Evolutionary conservation across 1,284 basidiomycete species (phyloP).

Genomic region (Malassezia brasiliensis): DNA sequence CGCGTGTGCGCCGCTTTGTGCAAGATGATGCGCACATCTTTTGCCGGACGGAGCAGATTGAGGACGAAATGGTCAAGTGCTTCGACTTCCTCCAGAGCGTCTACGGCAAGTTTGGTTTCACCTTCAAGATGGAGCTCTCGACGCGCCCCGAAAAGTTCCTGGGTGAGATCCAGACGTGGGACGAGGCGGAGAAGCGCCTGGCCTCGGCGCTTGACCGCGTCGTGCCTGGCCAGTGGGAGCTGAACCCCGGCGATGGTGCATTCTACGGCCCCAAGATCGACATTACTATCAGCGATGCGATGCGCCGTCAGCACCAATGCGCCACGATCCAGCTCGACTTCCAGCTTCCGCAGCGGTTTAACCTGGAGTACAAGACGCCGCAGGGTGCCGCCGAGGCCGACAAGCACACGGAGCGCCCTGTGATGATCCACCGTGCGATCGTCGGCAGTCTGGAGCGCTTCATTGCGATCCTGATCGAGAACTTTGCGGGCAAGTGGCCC

Average conservation of each 20-base stretch:
- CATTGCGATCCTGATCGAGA: slow-evolving; percentile 93
- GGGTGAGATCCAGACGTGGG: slow-evolving; percentile 80
- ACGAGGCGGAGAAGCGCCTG: slow-evolving; percentile 82
- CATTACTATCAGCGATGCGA: slow-evolving; percentile 89
- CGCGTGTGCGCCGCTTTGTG: slow-evolving; percentile 84
- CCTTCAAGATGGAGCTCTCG: slow-evolving; percentile 89
- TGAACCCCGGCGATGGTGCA: slow-evolving; percentile 93
- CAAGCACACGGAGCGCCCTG: slow-evolving; percentile 61
- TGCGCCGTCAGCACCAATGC: slow-evolving; percentile 81
- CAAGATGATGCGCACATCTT: slow-evolving; percentile 97
- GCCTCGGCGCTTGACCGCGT: slow-evolving; percentile 72
- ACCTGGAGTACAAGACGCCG: slow-evolving; percentile 71
- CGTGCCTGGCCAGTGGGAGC: slow-evolving; percentile 80
- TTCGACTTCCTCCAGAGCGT: slow-evolving; percentile 86
- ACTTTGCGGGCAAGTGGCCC: slow-evolving; percentile 97
- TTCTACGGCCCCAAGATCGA: slow-evolving; percentile 66
- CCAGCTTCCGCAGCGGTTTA: slow-evolving; percentile 95
- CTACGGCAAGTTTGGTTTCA: slow-evolving; percentile 93
- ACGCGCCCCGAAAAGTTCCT: slow-evolving; percentile 93
- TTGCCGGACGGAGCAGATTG: slow-evolving; percentile 88
- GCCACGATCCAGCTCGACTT: slow-evolving; percentile 99
- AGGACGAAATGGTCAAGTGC: slow-evolving; percentile 70
- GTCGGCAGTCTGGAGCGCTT: slow-evolving; percentile 89
- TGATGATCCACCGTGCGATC: slow-evolving; percentile 97
- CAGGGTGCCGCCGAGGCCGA: slow-evolving; percentile 49